A percentile compares a stretch with the other conserved stretches of the same genome.
Conservation (phyloP, 805 yeast species). For the Suhomyces sp. region DNA sequence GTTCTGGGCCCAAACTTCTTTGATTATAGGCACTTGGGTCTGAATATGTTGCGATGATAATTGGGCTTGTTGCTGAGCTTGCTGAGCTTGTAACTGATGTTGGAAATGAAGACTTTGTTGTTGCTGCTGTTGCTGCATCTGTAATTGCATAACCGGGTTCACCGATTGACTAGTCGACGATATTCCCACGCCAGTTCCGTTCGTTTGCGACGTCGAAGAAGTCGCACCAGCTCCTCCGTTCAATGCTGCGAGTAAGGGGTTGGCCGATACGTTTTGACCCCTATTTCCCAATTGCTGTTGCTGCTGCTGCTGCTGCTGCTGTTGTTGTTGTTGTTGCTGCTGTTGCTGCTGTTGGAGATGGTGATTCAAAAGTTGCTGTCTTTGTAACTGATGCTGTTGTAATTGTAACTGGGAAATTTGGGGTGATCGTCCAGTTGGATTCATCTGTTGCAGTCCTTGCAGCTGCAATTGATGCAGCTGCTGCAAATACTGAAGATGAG, state of each 20-base stretch:
- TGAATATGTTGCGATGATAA: conserved; percentile 9
- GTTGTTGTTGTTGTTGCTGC: conserved; percentile 7
- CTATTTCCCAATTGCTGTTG: conserved; percentile 13
- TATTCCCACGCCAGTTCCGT: conserved; percentile 11
- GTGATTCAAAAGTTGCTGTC: conserved; percentile 32
- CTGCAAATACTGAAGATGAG: conserved; percentile 43
- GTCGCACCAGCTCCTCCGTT: conserved; percentile 24
- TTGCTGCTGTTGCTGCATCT: conserved; percentile 22
- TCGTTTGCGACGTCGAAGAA: conserved; percentile 5
- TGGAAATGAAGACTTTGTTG: conserved; percentile 16
- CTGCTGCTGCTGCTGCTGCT: conserved; percentile 12
- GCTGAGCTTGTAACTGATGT: conserved; percentile 17
- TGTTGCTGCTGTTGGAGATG: conserved; percentile 22
- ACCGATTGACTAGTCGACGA: conserved; percentile 13
- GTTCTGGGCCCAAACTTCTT: conserved; percentile 74
- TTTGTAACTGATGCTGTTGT: conserved; percentile 34
- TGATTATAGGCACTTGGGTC: conserved; percentile 47
- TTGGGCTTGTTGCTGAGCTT: conserved; percentile 13
- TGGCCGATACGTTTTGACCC: conserved; percentile 20
- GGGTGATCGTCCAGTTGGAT: conserved; percentile 27
- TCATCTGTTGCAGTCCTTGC: conserved; percentile 19
- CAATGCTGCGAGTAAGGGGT: conserved; percentile 36
- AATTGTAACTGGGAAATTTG: conserved; percentile 31
- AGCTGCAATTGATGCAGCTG: conserved; percentile 29
- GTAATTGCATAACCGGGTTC: conserved; percentile 32